A percentile compares a stretch with the other conserved stretches of the same genome.
phyloP scores from a whole-genome alignment of 1,284 basidiomycete genomes.

The Irpex rosettiformis region DNA sequence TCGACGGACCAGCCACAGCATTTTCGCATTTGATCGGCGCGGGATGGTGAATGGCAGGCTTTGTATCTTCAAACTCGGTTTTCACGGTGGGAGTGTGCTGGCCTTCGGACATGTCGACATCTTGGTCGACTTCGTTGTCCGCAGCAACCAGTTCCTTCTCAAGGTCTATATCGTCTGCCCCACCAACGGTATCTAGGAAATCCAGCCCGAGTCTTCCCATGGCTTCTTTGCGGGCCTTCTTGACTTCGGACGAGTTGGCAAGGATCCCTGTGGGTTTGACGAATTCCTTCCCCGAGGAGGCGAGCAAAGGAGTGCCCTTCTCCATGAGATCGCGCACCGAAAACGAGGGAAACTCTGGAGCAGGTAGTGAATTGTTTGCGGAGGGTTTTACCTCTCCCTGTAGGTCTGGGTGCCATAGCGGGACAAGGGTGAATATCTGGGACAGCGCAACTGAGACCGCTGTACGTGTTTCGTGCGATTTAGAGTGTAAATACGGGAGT shows the following conservation, averaged over 20 bases:
- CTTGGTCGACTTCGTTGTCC: conserved; percentile 33
- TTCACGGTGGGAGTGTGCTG: conserved; percentile 26
- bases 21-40: conserved; percentile 28
- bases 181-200: conserved; percentile 68
- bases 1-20: conserved; percentile 27
- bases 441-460: conserved; percentile 85
- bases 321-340: conserved; percentile 74
- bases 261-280: conserved; percentile 65
- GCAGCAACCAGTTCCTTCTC: conserved; percentile 76
- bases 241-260: conserved; percentile 68
- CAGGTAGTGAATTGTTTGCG: conserved; percentile 27
- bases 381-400: conserved; percentile 27
- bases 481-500: conserved; percentile 84
- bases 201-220: conserved; percentile 81
- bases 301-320: conserved; percentile 74
- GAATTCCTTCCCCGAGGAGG: conserved; percentile 89
- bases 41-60: conserved; percentile 23
- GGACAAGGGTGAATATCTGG: conserved; percentile 81
- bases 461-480: conserved; percentile 82
- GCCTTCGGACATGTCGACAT: conserved; percentile 34
- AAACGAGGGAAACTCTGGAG: conserved; percentile 66
- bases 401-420: conserved; percentile 71
- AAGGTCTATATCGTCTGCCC: conserved; percentile 72
- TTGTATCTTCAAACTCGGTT: conserved; percentile 26
- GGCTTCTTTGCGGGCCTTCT: conserved; percentile 78